Conservation (phyloP, 2,329 filamentous ascomycete genomes). For the Sclerotiophoma versabilis region DNA sequence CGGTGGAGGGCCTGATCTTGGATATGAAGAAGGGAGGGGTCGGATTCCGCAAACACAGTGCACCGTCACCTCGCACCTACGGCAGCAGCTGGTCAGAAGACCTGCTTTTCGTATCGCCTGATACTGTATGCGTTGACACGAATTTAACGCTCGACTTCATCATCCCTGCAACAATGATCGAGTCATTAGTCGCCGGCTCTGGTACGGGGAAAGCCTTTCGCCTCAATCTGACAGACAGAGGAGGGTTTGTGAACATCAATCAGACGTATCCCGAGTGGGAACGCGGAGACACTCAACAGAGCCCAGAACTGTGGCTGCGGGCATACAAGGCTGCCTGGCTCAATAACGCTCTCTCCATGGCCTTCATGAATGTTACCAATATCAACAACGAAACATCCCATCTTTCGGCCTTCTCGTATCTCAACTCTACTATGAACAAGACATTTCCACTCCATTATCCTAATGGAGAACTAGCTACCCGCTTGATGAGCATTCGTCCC, state of each 20-base stretch:
- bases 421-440: slow-evolving; percentile 49
- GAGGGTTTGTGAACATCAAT: slow-evolving; percentile 54
- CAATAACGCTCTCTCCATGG: slow-evolving; percentile 52
- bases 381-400: slow-evolving; percentile 8
- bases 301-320: slow-evolving; percentile 49
- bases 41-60: slow-evolving; percentile 57
- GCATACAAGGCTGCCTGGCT: slow-evolving; percentile 56
- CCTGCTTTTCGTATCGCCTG: slow-evolving; percentile 57
- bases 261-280: slow-evolving; percentile 44
- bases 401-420: slow-evolving; percentile 42
- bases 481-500: background rate
- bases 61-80: slow-evolving; percentile 41
- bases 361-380: slow-evolving; percentile 52
- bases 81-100: slow-evolving; percentile 58
- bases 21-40: slow-evolving; percentile 53
- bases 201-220: slow-evolving; percentile 17
- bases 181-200: background rate
- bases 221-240: slow-evolving; percentile 51
- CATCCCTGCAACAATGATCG: slow-evolving; percentile 23
- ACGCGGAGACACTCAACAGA: slow-evolving; percentile 40
- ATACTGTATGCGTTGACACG: slow-evolving; percentile 54
- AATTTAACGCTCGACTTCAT: slow-evolving; percentile 55
- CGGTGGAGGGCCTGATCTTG: slow-evolving; percentile 56
- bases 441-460: slow-evolving; percentile 38
- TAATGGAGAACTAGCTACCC: background rate